Conservation (phyloP, 192 early-diverging fungal species). For the Coemansia sp. region DNA sequence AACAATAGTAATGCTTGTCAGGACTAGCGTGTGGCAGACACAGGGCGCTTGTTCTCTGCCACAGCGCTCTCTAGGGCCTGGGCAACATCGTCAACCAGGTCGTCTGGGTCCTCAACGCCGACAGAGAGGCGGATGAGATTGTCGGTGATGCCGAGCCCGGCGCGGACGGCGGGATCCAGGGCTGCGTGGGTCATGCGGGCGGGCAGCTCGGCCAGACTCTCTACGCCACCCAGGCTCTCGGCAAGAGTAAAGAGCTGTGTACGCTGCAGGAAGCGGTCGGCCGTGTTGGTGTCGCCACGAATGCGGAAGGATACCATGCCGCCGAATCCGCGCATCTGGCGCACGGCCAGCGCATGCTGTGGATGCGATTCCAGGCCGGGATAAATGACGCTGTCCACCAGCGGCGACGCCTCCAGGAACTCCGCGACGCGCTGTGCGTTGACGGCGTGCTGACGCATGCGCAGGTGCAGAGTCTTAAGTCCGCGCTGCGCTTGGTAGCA, state of each 20-base stretch:
- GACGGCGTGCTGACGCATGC: slow-evolving; percentile 86
- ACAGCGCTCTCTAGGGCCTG: slow-evolving; percentile 65
- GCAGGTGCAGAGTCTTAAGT: slow-evolving; percentile 91
- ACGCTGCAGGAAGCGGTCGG: slow-evolving; percentile 79
- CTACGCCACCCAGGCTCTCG: slow-evolving; percentile 96
- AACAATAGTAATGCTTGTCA: no score
- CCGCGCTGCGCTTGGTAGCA: slow-evolving; percentile 94
- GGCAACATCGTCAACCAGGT: slow-evolving; percentile 76
- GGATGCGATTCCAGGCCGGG: slow-evolving; percentile 89
- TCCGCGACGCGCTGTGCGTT: slow-evolving; percentile 86
- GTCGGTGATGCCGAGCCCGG: slow-evolving; percentile 85
- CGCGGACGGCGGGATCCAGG: slow-evolving; percentile 81
- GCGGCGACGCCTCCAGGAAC: slow-evolving; percentile 66
- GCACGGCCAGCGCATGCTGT: slow-evolving; percentile 87
- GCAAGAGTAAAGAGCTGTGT: slow-evolving; percentile 88
- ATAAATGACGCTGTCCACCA: slow-evolving; percentile 87
- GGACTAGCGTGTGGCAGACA: slow-evolving; percentile 1
- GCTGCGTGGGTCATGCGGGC: slow-evolving; percentile 95
- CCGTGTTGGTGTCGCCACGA: slow-evolving; percentile 73
- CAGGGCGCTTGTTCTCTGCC: slow-evolving; percentile 22
- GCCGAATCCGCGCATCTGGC: slow-evolving; percentile 89
- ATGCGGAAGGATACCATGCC: slow-evolving; percentile 97
- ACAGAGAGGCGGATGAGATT: slow-evolving; percentile 88
- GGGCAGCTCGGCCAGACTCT: slow-evolving; percentile 91
- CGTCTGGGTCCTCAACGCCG: slow-evolving; percentile 91